These are phyloP conservation scores for Podaxis carcinomalis DNA, from an alignment of 768 basidiomycete species.

Conservation along the genomic window DNA sequence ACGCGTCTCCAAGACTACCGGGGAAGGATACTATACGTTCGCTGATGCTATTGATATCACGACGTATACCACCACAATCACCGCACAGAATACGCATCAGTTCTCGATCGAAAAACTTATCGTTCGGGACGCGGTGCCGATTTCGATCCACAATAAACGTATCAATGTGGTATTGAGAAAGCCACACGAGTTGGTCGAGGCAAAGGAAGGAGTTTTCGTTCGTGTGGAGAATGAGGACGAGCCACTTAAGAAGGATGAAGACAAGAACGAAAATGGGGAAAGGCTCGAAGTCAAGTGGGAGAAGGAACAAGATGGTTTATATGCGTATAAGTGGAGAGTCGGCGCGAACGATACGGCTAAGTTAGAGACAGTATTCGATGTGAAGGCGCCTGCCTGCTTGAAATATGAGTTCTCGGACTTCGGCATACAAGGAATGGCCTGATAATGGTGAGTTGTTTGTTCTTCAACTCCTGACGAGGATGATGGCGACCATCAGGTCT, in stretches of 20 bases:
- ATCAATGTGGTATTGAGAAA: conserved; percentile 42
- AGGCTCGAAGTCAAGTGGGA: conserved; percentile 23
- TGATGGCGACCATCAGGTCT: background rate
- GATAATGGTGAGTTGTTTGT: background rate
- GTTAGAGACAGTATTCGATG: conserved; percentile 48
- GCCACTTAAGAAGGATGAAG: background rate
- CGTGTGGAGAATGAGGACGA: background rate
- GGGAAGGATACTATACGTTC: conserved; percentile 35
- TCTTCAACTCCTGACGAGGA: background rate
- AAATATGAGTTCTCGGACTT: background rate
- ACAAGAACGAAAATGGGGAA: conserved; percentile 5
- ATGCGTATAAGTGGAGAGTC: conserved; percentile 40
- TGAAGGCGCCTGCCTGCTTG: background rate
- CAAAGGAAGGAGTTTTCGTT: conserved; percentile 35
- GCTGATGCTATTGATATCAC: conserved; percentile 40
- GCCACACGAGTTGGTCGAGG: conserved; percentile 43
- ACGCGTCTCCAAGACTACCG: conserved; percentile 31
- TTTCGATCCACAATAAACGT: conserved; percentile 30
- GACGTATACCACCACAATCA: conserved; percentile 40
- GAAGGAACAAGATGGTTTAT: conserved; percentile 26
- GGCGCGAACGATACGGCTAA: conserved; percentile 15
- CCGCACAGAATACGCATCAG: conserved; percentile 43
- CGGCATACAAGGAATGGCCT: background rate
- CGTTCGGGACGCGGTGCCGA: conserved; percentile 45
- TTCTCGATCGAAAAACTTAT: conserved; percentile 40